Base-by-base conservation (phyloP, 352 stramenopile genomes). In the Pythium grandisporangium region DNA sequence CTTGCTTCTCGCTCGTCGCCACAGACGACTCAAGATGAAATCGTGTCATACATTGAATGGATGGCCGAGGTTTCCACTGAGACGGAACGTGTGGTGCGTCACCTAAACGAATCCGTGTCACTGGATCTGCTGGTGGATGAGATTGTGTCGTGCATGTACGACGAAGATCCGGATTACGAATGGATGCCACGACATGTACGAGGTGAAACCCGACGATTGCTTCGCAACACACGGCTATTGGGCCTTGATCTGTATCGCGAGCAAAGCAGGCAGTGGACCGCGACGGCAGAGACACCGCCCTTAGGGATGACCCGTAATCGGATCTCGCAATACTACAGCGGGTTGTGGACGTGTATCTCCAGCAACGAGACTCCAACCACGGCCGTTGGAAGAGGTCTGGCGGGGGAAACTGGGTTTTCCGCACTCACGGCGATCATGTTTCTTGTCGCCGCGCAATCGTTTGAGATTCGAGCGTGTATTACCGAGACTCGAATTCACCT, bases 121-220 rank as follows among this genome's bases (percentile, higher is more conserved):
- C 33, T 62, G 3, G 53, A 62, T 27, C 32, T 50, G 22, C 33
- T 62, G 1, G 53, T 62, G 22, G 53, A 62, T 30, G 45, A 62
- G 10, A 56, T 62, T 11, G 42, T 62, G 16, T 51, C 47, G 2
- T 53, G 42, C 16, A 23, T 57, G 17, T 62, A 49, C 22, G 42
- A 50, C 22, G 42, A 62, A 27, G 47, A 61, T 38, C 34, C 53
- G 1, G 46, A 61, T 10, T 51, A 51, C 13, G 47, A 56, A 2
- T 51, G 53, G 34, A 30, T 62, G 4, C 42, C 47, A 7, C 25
- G 35, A 1, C 30, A n/a, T 13, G 38, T 22, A 3, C 37, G 42
- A 8, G 47, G 45, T 23, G 26, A 42, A 17, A 30, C 30, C 10
- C 42, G 48, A 0, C 38, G 37, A 6, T 12, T 62, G n/a, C 39